A percentile compares a stretch with the other conserved stretches of the same genome.
These are phyloP conservation scores for Naegleria gruberi DNA, from an alignment of 208 protist species.

Conservation along the genomic window DNA sequence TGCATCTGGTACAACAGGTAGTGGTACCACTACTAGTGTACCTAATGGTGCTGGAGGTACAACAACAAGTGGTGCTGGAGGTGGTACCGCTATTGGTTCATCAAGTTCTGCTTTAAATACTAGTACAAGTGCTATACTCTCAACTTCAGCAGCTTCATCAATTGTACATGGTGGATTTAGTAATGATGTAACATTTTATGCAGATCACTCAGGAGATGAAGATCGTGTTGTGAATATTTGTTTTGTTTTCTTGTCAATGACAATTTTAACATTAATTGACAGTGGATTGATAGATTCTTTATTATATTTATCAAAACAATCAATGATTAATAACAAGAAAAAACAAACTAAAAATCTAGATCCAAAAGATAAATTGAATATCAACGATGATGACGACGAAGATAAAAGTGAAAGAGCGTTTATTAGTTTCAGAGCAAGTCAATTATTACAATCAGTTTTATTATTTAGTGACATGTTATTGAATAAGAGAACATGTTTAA, in stretches of 20 bases:
- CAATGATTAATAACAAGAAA: neutral
- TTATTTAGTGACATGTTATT: neutral
- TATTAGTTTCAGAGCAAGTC: neutral
- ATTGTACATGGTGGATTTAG: neutral
- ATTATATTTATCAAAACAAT: neutral
- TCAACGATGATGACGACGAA: neutral
- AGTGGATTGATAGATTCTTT: neutral
- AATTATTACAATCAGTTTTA: constrained; percentile 13
- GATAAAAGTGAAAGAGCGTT: neutral
- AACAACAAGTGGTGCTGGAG: neutral
- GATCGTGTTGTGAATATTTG: neutral
- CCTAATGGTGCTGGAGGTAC: neutral
- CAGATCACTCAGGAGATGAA: neutral
- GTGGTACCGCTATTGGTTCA: neutral
- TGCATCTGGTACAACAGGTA: neutral
- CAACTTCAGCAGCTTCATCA: neutral
- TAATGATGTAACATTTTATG: neutral
- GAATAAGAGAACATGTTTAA: neutral
- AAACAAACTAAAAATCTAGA: neutral
- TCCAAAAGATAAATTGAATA: neutral
- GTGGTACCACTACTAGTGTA: neutral
- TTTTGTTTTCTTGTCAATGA: neutral
- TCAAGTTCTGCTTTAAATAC: neutral
- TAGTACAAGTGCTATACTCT: neutral
- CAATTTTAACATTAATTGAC: neutral